These are phyloP conservation scores for Aspergillus chevalieri DNA, from an alignment of 2,329 filamentous ascomycete species.

Conservation along the genomic window DNA sequence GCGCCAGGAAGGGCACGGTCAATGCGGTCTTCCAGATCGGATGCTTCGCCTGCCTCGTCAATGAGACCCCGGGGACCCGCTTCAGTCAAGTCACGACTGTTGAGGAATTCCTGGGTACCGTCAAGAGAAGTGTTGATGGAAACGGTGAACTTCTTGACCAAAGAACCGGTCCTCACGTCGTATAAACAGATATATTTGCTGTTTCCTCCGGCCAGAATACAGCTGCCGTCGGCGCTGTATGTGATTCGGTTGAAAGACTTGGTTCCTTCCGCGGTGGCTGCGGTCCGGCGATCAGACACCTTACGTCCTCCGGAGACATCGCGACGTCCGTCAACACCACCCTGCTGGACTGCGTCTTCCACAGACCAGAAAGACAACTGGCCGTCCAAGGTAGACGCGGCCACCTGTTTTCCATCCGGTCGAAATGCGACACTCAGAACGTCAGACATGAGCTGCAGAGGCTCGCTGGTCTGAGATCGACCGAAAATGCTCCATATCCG, in stretches of 20 bases:
- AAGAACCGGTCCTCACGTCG: slow-evolving; percentile 83
- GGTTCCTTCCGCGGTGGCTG: slow-evolving; percentile 81
- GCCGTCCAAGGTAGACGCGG: slow-evolving; percentile 86
- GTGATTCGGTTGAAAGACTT: slow-evolving; percentile 84
- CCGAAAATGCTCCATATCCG: slow-evolving; percentile 94
- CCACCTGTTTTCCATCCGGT: slow-evolving; percentile 84
- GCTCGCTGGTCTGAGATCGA: slow-evolving; percentile 89
- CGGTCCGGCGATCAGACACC: slow-evolving; percentile 77
- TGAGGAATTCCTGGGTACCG: slow-evolving; percentile 93
- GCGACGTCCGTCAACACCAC: slow-evolving; percentile 79
- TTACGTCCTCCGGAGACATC: slow-evolving; percentile 92
- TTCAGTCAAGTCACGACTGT: slow-evolving; percentile 85
- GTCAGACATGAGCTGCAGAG: slow-evolving; percentile 84
- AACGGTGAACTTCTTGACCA: slow-evolving; percentile 93
- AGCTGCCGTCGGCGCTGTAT: slow-evolving; percentile 89
- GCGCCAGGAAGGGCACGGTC: slow-evolving; percentile 77
- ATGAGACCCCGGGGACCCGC: slow-evolving; percentile 79
- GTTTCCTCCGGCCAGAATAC: slow-evolving; percentile 83
- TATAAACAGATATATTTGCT: slow-evolving; percentile 99
- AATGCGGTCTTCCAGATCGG: slow-evolving; percentile 77
- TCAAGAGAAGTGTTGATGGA: slow-evolving; percentile 93
- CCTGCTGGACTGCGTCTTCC: slow-evolving; percentile 76
- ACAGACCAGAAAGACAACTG: slow-evolving; percentile 94
- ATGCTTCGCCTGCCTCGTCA: slow-evolving; percentile 80
- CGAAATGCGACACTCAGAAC: slow-evolving; percentile 80